phyloP scores from a whole-genome alignment of 2,329 filamentous ascomycete genomes.

The Ophiostoma sp. region DNA sequence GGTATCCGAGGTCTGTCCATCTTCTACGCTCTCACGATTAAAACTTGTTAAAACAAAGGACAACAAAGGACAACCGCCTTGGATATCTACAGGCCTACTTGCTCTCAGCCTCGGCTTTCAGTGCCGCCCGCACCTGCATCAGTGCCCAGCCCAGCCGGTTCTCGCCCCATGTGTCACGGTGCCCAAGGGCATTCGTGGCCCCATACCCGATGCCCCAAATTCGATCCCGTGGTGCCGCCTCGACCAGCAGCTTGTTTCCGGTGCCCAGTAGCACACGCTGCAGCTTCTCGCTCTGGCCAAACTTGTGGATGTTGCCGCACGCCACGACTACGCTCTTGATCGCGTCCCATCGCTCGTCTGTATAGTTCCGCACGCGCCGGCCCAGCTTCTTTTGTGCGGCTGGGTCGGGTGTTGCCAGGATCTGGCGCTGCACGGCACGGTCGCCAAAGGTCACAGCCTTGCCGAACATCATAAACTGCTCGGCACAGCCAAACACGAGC shows the following conservation, averaged over 20 bases:
- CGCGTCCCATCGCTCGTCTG: slow-evolving; percentile 21
- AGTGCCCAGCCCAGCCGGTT: slow-evolving; percentile 61
- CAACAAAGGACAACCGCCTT: not conserved
- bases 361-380: slow-evolving; percentile 19
- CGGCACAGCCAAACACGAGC: slow-evolving; percentile 35
- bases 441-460: slow-evolving; percentile 37
- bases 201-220: slow-evolving; percentile 63
- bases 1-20: too few relatives aligned
- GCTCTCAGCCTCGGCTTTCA: not conserved
- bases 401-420: slow-evolving; percentile 19
- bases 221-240: slow-evolving; percentile 54
- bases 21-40: too few relatives aligned
- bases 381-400: slow-evolving; percentile 23
- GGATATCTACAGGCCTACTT: not conserved
- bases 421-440: slow-evolving; percentile 6
- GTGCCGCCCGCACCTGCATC: slow-evolving; percentile 46
- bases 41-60: not conserved
- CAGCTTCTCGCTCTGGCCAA: slow-evolving; percentile 45
- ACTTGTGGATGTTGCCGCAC: slow-evolving; percentile 55
- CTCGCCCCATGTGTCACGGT: slow-evolving; percentile 52
- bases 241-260: slow-evolving; percentile 55
- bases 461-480: slow-evolving; percentile 42
- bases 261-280: slow-evolving; percentile 50
- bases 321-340: slow-evolving; percentile 51
- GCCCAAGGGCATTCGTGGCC: slow-evolving; percentile 43